A percentile compares a stretch with the other conserved stretches of the same genome.
phyloP scores from a whole-genome alignment of 805 yeast genomes.

The Candida peoriensis region DNA sequence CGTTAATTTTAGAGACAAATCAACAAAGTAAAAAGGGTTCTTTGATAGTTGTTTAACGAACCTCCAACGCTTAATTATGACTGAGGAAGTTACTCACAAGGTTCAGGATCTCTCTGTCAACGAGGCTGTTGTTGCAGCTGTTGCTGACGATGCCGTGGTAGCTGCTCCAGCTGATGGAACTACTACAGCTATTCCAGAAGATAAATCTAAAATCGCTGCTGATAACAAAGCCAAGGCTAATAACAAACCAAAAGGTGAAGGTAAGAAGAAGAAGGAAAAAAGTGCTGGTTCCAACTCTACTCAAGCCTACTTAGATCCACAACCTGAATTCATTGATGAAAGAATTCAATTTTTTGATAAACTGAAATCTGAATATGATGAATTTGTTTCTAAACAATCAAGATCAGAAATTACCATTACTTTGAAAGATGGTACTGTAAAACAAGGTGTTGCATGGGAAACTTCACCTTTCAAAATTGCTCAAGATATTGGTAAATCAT shows the following conservation, averaged over 20 bases:
- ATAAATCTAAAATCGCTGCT: constrained; percentile 14
- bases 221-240: constrained; percentile 21
- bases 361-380: constrained; percentile 74
- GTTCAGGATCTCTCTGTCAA: constrained; percentile 39
- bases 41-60: no score
- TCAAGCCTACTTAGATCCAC: constrained; percentile 56
- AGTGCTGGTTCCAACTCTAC: constrained; percentile 29
- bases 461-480: constrained; percentile 89
- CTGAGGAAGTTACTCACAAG: constrained; percentile 44
- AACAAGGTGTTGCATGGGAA: constrained; percentile 81
- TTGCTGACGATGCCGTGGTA: no score
- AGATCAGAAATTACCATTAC: constrained; percentile 71
- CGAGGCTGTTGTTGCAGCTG: constrained; percentile 18
- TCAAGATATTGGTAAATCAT: constrained; percentile 74
- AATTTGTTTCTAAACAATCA: constrained; percentile 54
- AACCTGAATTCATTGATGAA: constrained; percentile 78
- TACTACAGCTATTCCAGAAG: no score
- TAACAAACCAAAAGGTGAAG: constrained; percentile 15
- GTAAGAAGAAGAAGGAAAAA: constrained; percentile 38
- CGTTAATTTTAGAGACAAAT: no score
- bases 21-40: no score
- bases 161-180: no score
- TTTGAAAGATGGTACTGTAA: constrained; percentile 77
- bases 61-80: constrained; percentile 17
- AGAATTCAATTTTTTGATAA: constrained; percentile 77